These are phyloP conservation scores for Peniophora sp. DNA, from an alignment of 1,284 basidiomycete species.

Conservation along the genomic window DNA sequence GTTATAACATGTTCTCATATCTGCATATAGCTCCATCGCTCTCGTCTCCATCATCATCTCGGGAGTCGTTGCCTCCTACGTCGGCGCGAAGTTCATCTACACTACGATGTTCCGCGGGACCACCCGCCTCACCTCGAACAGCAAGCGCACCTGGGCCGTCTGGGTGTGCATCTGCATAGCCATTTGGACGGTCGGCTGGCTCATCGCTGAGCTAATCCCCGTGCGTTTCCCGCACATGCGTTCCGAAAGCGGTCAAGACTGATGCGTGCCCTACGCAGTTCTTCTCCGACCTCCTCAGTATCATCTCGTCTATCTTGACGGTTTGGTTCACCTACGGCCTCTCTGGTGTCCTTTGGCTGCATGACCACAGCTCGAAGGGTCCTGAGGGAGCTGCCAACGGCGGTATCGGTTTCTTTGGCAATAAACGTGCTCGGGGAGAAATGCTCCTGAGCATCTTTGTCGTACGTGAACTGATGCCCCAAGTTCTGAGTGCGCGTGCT, in stretches of 20 bases:
- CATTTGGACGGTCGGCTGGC: conserved; percentile 4
- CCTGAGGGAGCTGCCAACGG: background rate
- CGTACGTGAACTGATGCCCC: background rate
- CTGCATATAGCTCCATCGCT: conserved; percentile 1
- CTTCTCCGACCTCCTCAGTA: conserved; percentile 6
- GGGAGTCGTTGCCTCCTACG: conserved; percentile 6
- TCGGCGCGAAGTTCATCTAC: conserved; percentile 7
- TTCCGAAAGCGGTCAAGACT: background rate
- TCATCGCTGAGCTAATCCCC: conserved; percentile 5
- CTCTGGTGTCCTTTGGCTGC: conserved; percentile 6
- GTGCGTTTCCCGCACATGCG: background rate
- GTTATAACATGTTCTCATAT: background rate
- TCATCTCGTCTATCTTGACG: conserved; percentile 7
- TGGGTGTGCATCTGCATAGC: conserved; percentile 3
- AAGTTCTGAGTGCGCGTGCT: background rate
- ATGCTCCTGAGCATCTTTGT: conserved; percentile 4
- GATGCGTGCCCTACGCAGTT: conserved; percentile 1
- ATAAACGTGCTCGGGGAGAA: background rate
- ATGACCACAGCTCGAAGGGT: conserved; percentile 4
- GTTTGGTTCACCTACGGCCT: conserved; percentile 8
- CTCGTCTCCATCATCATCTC: conserved; percentile 6
- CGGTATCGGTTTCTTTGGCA: background rate
- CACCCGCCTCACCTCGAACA: conserved; percentile 3
- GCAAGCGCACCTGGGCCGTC: conserved; percentile 4
- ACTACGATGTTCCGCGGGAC: conserved; percentile 6